Evolutionary conservation across 2,329 filamentous ascomycete species (phyloP).

Genomic region (Pseudopyricularia cyperi): DNA sequence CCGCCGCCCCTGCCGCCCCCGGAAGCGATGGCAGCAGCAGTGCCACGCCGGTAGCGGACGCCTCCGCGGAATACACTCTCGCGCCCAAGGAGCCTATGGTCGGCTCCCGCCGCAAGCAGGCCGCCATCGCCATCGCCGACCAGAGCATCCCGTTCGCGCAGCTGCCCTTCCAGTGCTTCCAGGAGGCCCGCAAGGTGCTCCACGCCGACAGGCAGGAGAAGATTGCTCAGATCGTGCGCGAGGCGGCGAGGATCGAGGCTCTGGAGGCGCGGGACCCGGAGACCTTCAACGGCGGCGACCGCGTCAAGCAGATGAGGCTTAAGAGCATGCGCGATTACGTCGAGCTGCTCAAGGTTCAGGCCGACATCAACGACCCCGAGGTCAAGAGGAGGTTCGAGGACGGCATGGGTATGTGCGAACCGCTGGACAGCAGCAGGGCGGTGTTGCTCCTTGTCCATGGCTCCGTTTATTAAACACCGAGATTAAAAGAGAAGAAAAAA

Average conservation of each 20-base stretch:
- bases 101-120: conserved; percentile 73
- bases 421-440: background rate
- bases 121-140: conserved; percentile 46
- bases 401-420: conserved; percentile 49
- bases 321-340: conserved; percentile 58
- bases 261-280: conserved; percentile 44
- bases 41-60: background rate
- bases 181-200: conserved; percentile 80
- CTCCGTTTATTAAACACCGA: background rate
- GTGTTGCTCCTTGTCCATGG: no score
- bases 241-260: conserved; percentile 55
- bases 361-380: conserved; percentile 87
- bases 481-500: background rate
- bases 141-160: conserved; percentile 76
- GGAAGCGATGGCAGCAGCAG: background rate
- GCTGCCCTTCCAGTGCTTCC: conserved; percentile 94
- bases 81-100: conserved; percentile 22
- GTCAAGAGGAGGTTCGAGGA: conserved; percentile 94
- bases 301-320: conserved; percentile 53
- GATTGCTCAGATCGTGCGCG: conserved; percentile 54
- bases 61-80: background rate
- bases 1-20: background rate
- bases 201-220: conserved; percentile 72
- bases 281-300: conserved; percentile 47
- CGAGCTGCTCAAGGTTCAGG: conserved; percentile 72